Evolutionary conservation across 2,329 filamentous ascomycete genomes (phyloP), one percentile per base, ranked within the genome.

Genomic region (Pestalotiopsis sp.): DNA sequence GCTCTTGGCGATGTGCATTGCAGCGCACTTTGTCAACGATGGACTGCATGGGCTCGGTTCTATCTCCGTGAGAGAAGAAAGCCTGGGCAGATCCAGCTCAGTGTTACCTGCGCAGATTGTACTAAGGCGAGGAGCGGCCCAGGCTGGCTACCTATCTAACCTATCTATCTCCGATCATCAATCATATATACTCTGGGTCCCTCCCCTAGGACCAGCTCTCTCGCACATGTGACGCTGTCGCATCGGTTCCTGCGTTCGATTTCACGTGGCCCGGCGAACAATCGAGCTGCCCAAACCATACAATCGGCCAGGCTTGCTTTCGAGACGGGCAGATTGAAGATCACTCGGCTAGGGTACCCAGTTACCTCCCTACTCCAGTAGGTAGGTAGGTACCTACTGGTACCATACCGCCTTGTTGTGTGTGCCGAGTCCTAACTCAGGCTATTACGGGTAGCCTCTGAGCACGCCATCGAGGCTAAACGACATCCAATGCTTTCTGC

Each of bases 391-490:
- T 66, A 58, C 65, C 65, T 66, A 59, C 65, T 66, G 65, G 65
- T 67, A 27, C n/a, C 65, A n/a, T 27, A n/a, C 39, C 41, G 61
- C 65, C 31, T n/a, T 59, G 41, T 23, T 20, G 41, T 36, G 41
- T 36, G 20, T 67, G 52, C 65, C 59, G 68, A 67, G 36, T 38
- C 59, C 59, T 36, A 62, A 36, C 27, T 36, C 59, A 62, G 36
- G 36, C 59, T 62, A 62, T 36, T 14, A 20, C 27, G 27, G 71
- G 72, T 74, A 69, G 70, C 70, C 65, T 65, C 68, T 72, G 74
- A 78, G 76, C 76, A 78, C 76, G 76, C 75, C 76, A 78, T 78
- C 75, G 61, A 72, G 70, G 73, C 74, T 75, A 76, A 76, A 74
- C 70, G 39, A 67, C 61, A 71, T 69, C 71, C 69, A 70, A 72